These are phyloP conservation scores for Moesziomyces sp. DNA, from an alignment of 1,284 basidiomycete genomes.

Conservation along the genomic window DNA sequence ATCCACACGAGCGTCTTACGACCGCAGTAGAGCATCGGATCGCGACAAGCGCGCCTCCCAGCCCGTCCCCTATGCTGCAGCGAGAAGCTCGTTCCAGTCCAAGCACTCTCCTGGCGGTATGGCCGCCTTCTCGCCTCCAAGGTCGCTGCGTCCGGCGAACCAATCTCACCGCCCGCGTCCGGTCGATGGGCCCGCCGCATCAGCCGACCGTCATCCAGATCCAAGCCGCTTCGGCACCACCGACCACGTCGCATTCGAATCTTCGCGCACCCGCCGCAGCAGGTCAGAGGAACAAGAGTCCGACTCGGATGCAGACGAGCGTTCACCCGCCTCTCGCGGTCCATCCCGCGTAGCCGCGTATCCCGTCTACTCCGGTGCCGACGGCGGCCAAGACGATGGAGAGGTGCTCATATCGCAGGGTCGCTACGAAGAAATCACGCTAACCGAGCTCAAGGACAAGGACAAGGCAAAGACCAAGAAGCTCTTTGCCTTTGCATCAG, in stretches of 20 bases:
- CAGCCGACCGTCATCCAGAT: neutral
- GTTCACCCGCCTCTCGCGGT: conserved; percentile 7
- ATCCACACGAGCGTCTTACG: conserved; percentile 7
- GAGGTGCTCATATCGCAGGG: conserved; percentile 46
- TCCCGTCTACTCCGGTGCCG: conserved; percentile 36
- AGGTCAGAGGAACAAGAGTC: conserved; percentile 8
- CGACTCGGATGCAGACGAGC: conserved; percentile 6
- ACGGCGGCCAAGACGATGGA: conserved; percentile 16
- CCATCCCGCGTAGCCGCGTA: conserved; percentile 20
- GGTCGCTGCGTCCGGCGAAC: conserved; percentile 26
- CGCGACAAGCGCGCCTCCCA: conserved; percentile 4
- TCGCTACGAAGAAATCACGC: conserved; percentile 27
- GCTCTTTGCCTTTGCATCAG: conserved; percentile 34
- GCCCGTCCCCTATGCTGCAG: neutral
- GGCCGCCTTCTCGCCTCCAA: conserved; percentile 11
- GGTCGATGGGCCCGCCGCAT: conserved; percentile 2
- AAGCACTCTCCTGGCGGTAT: conserved; percentile 4
- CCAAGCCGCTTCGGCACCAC: neutral
- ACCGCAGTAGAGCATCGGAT: conserved; percentile 9
- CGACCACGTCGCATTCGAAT: conserved; percentile 1
- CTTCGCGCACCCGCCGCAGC: conserved; percentile 4
- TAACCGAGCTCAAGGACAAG: conserved; percentile 16
- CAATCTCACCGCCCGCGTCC: conserved; percentile 9
- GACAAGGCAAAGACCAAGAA: conserved; percentile 44
- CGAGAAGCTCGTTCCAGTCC: conserved; percentile 2